phyloP scores from a whole-genome alignment of 371 early-diverging fungal genomes.

The Mortierella sp. region DNA sequence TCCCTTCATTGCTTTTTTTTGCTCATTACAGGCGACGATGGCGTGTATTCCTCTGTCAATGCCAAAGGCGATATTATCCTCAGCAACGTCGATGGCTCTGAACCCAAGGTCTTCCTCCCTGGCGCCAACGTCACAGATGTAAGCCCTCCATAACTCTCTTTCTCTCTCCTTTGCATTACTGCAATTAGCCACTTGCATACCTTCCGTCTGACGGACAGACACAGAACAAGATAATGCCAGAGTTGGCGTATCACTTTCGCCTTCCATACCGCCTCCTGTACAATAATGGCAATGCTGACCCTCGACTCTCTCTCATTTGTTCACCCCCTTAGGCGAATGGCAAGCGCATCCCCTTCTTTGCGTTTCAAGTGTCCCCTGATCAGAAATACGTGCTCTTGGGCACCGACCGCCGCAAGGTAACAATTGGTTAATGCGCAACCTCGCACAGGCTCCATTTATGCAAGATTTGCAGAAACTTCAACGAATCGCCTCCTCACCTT shows the following conservation, averaged over 20 bases:
- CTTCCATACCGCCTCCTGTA: not conserved
- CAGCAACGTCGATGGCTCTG: conserved; percentile 34
- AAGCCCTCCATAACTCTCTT: conserved; percentile 1
- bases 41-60: conserved; percentile 61
- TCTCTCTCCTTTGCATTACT: not conserved
- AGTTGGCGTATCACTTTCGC: not conserved
- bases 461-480: not conserved
- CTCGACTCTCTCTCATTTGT: not conserved
- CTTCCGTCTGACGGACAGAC: not conserved
- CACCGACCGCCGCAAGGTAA: conserved; percentile 75
- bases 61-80: conserved; percentile 63
- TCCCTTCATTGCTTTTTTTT: not conserved
- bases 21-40: conserved; percentile 64
- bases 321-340: conserved; percentile 36
- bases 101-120: conserved; percentile 36
- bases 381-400: conserved; percentile 81
- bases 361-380: conserved; percentile 81
- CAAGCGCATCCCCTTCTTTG: conserved; percentile 53
- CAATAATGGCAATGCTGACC: not conserved
- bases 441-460: not conserved
- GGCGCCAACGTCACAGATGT: conserved; percentile 49
- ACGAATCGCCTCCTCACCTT: not conserved
- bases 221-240: not conserved
- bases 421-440: not conserved
- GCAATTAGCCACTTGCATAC: not conserved